Base-by-base conservation (phyloP, 1,284 basidiomycete species). In the Tetrapyrgos nigripes region DNA sequence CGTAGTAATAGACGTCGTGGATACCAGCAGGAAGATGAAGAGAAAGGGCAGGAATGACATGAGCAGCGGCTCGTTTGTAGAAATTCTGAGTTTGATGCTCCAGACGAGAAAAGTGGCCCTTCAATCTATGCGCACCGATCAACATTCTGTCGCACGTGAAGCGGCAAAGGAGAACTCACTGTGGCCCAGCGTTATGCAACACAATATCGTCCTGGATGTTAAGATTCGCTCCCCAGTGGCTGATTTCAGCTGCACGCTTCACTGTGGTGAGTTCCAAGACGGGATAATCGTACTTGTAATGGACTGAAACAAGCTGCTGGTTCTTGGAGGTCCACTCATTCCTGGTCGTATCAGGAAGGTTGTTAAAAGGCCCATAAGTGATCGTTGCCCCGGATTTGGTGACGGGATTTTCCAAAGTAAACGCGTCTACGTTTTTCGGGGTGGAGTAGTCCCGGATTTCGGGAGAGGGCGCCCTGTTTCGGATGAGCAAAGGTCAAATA, bases 141-240 rank as follows among this genome's bases (percentile, higher is more conserved):
- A 43, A 58, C n/a, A 31, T 45, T 14, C 6, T 19, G 26, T 13
- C n/a, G 21, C 24, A 43, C 6, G 13, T 23, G 37, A 27, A n/a
- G 21, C n/a, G 51, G 50, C 50, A 17, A 47, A 44, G 50, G 47
- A 37, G n/a, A 3, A 83, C 92, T 73, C 69, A 97, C 93, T 77
- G 74, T 13, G 97, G 93, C 0, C 97, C 97, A 58, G 88, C 89
- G 71, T 99, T 99, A 71, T 86, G 85, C 21, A 99, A 78, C 60
- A 85, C 73, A 61, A 98, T 86, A 49, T 92, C 86, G 74, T 99
- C 96, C 73, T 98, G 86, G 48, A 97, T 90, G 69, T 97, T 97
- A 44, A 99, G 74, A 73, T 97, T 98, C 51, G 89, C 87, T 44
- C 96, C 96, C 97, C 97, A 99, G 73, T 99, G 97, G 62, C 93